Base-by-base conservation (phyloP, 2,329 filamentous ascomycete species). In the Hypomyces rosellus region DNA sequence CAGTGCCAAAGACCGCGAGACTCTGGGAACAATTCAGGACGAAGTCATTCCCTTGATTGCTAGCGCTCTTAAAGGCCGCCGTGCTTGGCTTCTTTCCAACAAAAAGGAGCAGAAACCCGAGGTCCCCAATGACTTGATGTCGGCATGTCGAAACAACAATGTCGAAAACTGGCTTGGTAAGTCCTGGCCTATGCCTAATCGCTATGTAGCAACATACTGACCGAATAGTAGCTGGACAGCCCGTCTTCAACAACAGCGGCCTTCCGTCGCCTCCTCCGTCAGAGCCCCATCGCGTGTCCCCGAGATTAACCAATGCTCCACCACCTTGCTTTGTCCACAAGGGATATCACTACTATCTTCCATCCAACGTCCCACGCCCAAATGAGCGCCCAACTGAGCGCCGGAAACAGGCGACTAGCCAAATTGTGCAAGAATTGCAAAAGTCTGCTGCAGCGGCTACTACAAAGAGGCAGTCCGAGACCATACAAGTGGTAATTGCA, bases 151-250 rank as follows among this genome's bases (percentile, higher is more conserved):
- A 6, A 56, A 52, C 3, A 52, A 62, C 11, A 58, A 51, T 14
- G 51, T 69, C 3, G 60, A 70, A 34, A 66, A 68, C 48, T 71
- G 69, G 69, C 59, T 71, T 36, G 61, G 69, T 71, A 57, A 55
- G 65, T 54, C 5, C 5, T 3, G 34, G 25, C 13, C 9, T 37
- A 37, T 41, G 12, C n/a, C 2, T 1, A 18, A 22, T 8, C 15
- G 4, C 14, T 12, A 15, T 13, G 37, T 1, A 39, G 16, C 7
- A 15, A 7, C 14, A 33, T 18, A 15, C 49, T 63, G 37, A 66
- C 40, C 15, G 33, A 34, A n/a, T 22, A 11, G 20, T 22, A 69
- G 67, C 62, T 37, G 64, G 61, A 4, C 58, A 67, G 45, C 56
- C 38, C 4, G 48, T 63, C 14, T 59, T 65, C 37, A 49, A 55